These are phyloP conservation scores for Coemansia sp. DNA, from an alignment of 192 early-diverging fungal genomes.

Conservation along the genomic window DNA sequence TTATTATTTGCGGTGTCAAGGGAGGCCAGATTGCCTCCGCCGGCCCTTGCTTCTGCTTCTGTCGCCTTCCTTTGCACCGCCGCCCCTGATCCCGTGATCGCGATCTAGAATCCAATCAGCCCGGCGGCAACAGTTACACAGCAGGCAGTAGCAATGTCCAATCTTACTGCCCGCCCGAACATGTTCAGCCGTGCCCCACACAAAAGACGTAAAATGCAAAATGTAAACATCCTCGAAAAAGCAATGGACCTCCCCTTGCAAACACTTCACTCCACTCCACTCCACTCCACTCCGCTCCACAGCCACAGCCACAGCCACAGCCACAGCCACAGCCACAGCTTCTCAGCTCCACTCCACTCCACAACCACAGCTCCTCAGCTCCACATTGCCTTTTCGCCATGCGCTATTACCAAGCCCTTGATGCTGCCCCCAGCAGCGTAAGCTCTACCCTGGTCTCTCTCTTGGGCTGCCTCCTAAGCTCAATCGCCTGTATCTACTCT, in stretches of 20 bases:
- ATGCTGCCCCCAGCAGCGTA: slow-evolving; percentile 47
- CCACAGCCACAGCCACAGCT: too few species aligned
- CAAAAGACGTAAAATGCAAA: neutral
- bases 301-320: too few species aligned
- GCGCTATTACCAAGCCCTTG: slow-evolving; percentile 36
- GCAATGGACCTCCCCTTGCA: too few species aligned
- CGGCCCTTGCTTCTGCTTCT: neutral
- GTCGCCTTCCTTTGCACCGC: neutral
- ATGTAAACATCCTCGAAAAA: neutral
- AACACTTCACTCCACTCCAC: too few species aligned
- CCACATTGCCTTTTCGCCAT: slow-evolving; percentile 11
- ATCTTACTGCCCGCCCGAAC: too few species aligned
- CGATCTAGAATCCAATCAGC: too few species aligned
- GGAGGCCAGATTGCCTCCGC: neutral
- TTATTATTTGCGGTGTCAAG: neutral
- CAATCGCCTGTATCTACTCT: slow-evolving; percentile 16
- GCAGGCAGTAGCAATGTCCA: too few species aligned
- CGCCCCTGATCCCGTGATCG: neutral
- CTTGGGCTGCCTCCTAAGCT: slow-evolving; percentile 24
- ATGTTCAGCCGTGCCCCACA: neutral
- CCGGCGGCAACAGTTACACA: too few species aligned
- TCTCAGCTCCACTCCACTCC: too few species aligned
- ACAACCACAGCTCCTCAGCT: neutral
- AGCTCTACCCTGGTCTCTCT: slow-evolving; percentile 30
- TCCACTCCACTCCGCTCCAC: too few species aligned